These are phyloP conservation scores for Xylaria sp. DNA, from an alignment of 2,329 filamentous ascomycete genomes.

Conservation along the genomic window DNA sequence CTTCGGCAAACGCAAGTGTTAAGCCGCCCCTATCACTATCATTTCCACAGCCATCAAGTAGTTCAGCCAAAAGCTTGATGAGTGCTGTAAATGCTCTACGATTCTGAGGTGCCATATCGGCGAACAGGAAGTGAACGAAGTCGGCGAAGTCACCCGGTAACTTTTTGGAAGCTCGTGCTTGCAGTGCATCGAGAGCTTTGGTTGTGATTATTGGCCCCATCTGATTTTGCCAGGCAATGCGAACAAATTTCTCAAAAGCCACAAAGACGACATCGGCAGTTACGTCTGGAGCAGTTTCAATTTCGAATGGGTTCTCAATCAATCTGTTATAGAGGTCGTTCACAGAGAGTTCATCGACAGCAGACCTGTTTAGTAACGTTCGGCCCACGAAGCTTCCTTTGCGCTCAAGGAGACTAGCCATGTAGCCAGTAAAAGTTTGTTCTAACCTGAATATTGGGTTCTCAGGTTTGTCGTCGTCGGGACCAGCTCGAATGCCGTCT, in stretches of 20 bases:
- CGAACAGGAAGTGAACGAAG: constrained; percentile 72
- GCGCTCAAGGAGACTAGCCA: constrained; percentile 82
- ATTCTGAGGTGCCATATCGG: constrained; percentile 75
- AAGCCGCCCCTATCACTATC: constrained; percentile 90
- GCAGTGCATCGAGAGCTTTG: constrained; percentile 77
- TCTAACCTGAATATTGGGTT: constrained; percentile 80
- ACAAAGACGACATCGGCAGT: constrained; percentile 87
- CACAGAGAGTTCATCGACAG: constrained; percentile 80
- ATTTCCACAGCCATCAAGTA: constrained; percentile 89
- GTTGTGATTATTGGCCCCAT: constrained; percentile 86
- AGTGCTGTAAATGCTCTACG: constrained; percentile 82
- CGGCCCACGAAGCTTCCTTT: constrained; percentile 88
- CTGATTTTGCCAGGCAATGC: constrained; percentile 86
- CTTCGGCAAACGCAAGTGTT: constrained; percentile 87
- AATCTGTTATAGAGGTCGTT: constrained; percentile 92
- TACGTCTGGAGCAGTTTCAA: constrained; percentile 78
- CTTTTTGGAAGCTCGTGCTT: constrained; percentile 71
- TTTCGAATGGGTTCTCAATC: constrained; percentile 82
- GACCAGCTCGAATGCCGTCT: constrained; percentile 54
- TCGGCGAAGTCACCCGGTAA: constrained; percentile 79
- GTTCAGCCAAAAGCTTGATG: constrained; percentile 85
- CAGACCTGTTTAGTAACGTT: constrained; percentile 73
- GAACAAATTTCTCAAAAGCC: constrained; percentile 92
- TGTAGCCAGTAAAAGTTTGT: constrained; percentile 85
- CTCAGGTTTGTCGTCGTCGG: constrained; percentile 65